Evolutionary conservation across 176 grass and related monocot species (phyloP).

Genomic region (Aechmea fasciata): DNA sequence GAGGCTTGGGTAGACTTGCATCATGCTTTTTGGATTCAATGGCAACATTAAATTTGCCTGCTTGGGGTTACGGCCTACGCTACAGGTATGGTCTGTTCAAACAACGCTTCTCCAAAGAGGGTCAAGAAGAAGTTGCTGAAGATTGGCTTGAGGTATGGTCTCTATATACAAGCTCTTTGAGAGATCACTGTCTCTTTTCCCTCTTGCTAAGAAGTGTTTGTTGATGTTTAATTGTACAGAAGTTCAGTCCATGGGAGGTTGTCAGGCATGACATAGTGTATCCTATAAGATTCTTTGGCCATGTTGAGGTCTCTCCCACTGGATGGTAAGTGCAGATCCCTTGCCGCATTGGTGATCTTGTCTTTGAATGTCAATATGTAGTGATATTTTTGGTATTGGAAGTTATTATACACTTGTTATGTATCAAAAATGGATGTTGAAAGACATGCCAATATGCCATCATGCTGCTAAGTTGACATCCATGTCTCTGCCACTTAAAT

Average conservation of each 20-base stretch:
- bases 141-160: slow-evolving; percentile 89
- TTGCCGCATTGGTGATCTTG: slow-evolving; percentile 9
- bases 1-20: slow-evolving; percentile 95
- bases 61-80: slow-evolving; percentile 96
- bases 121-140: slow-evolving; percentile 90
- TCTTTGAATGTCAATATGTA: slow-evolving; percentile 10
- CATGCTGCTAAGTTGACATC: no score
- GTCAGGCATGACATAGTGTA: slow-evolving; percentile 85
- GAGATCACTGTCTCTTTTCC: slow-evolving; percentile 8
- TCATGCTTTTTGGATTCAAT: slow-evolving; percentile 99
- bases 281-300: slow-evolving; percentile 89
- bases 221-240: slow-evolving; percentile 42
- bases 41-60: slow-evolving; percentile 88
- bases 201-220: slow-evolving; percentile 14
- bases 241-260: slow-evolving; percentile 97
- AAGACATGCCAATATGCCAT: no score
- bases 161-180: background rate
- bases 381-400: background rate
- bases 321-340: slow-evolving; percentile 60
- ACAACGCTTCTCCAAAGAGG: slow-evolving; percentile 59
- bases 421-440: no score
- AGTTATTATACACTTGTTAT: background rate
- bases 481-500: no score
- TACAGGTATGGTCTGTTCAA: slow-evolving; percentile 96
- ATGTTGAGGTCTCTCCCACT: slow-evolving; percentile 60